These are phyloP conservation scores for Cordyceps fumosorosea DNA, from an alignment of 2,329 filamentous ascomycete genomes.

Conservation along the genomic window DNA sequence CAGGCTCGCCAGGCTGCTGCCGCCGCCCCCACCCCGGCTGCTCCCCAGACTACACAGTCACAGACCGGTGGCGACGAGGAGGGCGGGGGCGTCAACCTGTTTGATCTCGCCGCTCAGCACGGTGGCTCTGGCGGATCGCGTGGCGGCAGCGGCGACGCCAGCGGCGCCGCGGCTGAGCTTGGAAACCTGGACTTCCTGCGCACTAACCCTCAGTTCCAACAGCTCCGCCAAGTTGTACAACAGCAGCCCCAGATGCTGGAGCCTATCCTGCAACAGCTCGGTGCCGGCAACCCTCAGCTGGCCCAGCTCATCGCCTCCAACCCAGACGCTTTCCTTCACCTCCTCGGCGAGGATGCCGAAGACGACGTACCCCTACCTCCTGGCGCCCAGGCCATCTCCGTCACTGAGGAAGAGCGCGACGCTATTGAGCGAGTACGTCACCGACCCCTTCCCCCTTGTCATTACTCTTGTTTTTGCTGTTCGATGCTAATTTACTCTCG, in stretches of 20 bases:
- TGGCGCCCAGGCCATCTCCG: conserved; percentile 80
- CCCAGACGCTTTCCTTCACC: conserved; percentile 84
- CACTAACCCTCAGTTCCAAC: conserved; percentile 95
- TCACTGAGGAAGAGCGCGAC: conserved; percentile 93
- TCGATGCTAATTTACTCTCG: neutral
- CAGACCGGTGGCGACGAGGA: conserved; percentile 45
- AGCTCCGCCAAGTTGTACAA: conserved; percentile 93
- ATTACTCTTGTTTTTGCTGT: neutral
- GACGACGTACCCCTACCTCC: conserved; percentile 80
- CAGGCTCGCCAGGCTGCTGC: conserved; percentile 40
- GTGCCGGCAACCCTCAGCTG: conserved; percentile 88
- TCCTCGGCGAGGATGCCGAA: conserved; percentile 82
- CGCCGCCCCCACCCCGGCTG: conserved; percentile 33
- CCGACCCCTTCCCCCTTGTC: neutral
- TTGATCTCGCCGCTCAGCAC: conserved; percentile 83
- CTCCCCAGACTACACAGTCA: conserved; percentile 32
- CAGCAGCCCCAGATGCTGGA: conserved; percentile 98
- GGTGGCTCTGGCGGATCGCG: conserved; percentile 38
- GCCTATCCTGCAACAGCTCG: conserved; percentile 93
- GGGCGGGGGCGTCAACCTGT: conserved; percentile 75
- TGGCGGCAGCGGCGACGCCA: conserved; percentile 37
- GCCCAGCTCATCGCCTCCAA: conserved; percentile 88
- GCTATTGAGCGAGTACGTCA: conserved; percentile 81
- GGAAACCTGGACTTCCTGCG: conserved; percentile 89
- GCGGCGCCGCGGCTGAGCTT: conserved; percentile 48